Evolutionary conservation across 2,329 filamentous ascomycete genomes (phyloP), one percentile per base, ranked within the genome.

Genomic region (Aspergillus sclerotialis): DNA sequence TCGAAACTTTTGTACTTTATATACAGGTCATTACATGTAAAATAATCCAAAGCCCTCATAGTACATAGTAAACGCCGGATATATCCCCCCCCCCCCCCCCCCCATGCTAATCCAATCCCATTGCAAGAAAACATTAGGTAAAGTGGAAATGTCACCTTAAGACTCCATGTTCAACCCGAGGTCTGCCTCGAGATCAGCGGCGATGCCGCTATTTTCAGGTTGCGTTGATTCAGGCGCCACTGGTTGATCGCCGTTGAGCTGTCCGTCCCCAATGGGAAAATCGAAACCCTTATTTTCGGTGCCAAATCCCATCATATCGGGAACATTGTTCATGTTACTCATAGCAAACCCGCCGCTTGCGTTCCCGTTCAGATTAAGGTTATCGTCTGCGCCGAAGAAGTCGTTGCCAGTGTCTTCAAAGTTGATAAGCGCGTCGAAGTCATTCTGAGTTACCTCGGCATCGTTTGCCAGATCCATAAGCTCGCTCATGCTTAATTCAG

Each of bases 401-500:
- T 65, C 61, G 12, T 47, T 54, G 2, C 50, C 48, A 2, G 55
- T 53, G 30, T 67, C 64, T 27, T 69, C 65, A 32, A 68, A 63
- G 37, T 68, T 67, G 42, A 69, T 65, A 35, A 68, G 41, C 1
- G 63, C 61, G 35, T 69, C 65, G 17, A 69, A 64, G 35, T 68
- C 64, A 32, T 65, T 64, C 35, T 66, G 60, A 2, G 58, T 65
- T 14, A 65, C 62, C 37, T 67, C 63, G 5, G 59, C 62, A 30
- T 65, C 63, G 32, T 66, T 64, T 17, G 63, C 63, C 16, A 67
- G 43, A 38, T 63, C 61, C 55, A 65, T 65, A 19, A 66, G 49
- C 31, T 65, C 55, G 26, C 55, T 60, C 3, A 67, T 46, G 32
- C 55, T 64, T 37, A 64, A 38, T 19, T 65, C 58, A 3, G 53